Base-by-base conservation (phyloP, 2,329 filamentous ascomycete genomes). In the Tolypocladium ovalisporum region DNA sequence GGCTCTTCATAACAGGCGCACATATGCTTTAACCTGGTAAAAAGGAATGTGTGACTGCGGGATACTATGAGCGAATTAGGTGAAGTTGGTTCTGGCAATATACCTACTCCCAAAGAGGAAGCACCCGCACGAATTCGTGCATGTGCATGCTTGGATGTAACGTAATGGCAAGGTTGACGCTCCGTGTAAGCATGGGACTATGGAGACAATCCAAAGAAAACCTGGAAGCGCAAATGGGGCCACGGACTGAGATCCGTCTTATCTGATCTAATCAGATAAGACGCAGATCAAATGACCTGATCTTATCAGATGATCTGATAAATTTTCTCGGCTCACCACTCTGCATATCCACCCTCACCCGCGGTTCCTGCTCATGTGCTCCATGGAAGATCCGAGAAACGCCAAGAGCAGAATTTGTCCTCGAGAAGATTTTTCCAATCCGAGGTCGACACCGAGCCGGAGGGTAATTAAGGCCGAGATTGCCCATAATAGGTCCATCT, bases 221-320 rank as follows among this genome's bases (percentile, higher is more conserved):
- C 51, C 7, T 36, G 17, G 3, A 17, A 35, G 17, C 32, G 13
- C 4, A 19, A 22, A 51, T 36, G 42, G 24, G 17, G 2, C 49
- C 39, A 32, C 27, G 3, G 13, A 44, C 27, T 6, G 36, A 35
- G 12, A 36, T 6, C 36, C 13, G 2, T 19, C 19, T 24, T 54
- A 54, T 54, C 53, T 54, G 53, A 54, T 54, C 53, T 42, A 42
- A 42, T 52, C 51, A 36, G 51, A 52, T 52, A 36, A 22, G 22
- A 39, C 24, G 34, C 51, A 36, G 51, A 52, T 52, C 47, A 22
- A 32, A 39, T 34, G 34, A 51, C 22, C 49, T 40, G 27, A 58
- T 55, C 56, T 58, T 47, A 58, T 58, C 56, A 54, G 56, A 58
- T 58, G 15, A 56, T 56, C 54, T 52, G 54, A 56, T 52, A 52